Base-by-base conservation (phyloP, 306 rosid species). In the Boehmeria nivea region DNA sequence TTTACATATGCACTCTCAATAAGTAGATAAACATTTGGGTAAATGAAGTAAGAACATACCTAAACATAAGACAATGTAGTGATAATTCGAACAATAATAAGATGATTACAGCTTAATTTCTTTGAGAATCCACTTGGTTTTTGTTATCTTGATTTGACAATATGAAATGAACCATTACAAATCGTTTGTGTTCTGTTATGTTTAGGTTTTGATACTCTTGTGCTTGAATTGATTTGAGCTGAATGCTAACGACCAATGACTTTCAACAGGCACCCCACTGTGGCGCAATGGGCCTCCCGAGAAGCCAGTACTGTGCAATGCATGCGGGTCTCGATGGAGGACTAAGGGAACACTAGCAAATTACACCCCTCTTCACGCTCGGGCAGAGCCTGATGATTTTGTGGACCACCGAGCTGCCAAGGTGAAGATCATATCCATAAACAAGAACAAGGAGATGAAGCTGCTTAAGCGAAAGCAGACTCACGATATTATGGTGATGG, bases 221-320 rank as follows among this genome's bases (percentile, higher is more conserved):
- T 53, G 56, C 25, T 28, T 37, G 50, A 27, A 54, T 67, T 38
- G 54, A n/a, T 56, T 20, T 55, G 43, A 47, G 20, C 60, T 51
- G 37, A 52, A 20, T 67, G 37, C 82, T 80, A 72, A 76, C 71
- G 63, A 61, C 58, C 49, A 61, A 67, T 54, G 43, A 64, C n/a
- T 66, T 72, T 78, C 58, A 64, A 78, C 79, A 93, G 99, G 89
- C 86, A 93, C 99, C 54, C 99, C 99, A 26, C 95, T 93, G 59
- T 93, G 99, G 99, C 96, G 99, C 60, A 93, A 93, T 43, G 99
- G 99, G 15, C 99, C 99, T 55, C 94, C 95, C 1, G 96, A 93
- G 66, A 93, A 93, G 84, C 96, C 96, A 51, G 87, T 93, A 38
- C 77, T 93, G 66, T 93, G 99, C 86, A 93, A 93, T 79, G 99